phyloP scores from a whole-genome alignment of 768 basidiomycete genomes.

The Pleurotus tuoliensis region DNA sequence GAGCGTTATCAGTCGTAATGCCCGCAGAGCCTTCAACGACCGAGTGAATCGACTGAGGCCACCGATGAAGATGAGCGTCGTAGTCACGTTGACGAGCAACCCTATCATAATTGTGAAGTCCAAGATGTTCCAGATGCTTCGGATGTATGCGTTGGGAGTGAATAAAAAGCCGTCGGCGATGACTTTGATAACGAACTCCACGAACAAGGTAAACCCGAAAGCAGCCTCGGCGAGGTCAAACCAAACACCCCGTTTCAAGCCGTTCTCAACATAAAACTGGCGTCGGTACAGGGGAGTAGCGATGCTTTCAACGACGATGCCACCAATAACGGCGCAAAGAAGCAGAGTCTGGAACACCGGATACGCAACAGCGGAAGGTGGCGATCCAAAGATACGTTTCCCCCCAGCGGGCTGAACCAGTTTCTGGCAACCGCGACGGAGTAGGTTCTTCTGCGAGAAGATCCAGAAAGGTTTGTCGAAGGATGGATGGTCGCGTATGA shows the following conservation, averaged over 20 bases:
- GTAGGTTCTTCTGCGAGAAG: constrained; percentile 71
- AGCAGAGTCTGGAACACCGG: constrained; percentile 73
- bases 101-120: constrained; percentile 85
- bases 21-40: constrained; percentile 83
- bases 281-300: constrained; percentile 85
- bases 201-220: constrained; percentile 66
- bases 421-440: constrained; percentile 77
- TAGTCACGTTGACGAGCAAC: constrained; percentile 69
- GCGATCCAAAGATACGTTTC: constrained; percentile 82
- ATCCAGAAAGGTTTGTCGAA: constrained; percentile 92
- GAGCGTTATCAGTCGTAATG: constrained; percentile 85
- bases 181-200: constrained; percentile 88
- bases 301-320: constrained; percentile 75
- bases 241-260: constrained; percentile 70
- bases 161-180: constrained; percentile 91
- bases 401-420: constrained; percentile 81
- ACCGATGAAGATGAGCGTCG: constrained; percentile 69
- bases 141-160: constrained; percentile 88
- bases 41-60: constrained; percentile 81
- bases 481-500: constrained; percentile 82
- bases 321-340: constrained; percentile 72
- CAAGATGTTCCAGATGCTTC: constrained; percentile 88
- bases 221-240: constrained; percentile 78
- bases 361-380: constrained; percentile 59
- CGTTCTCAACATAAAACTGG: constrained; percentile 58